Evolutionary conservation across 208 protist genomes (phyloP).

Genomic region (Crithidia acanthocephali): DNA sequence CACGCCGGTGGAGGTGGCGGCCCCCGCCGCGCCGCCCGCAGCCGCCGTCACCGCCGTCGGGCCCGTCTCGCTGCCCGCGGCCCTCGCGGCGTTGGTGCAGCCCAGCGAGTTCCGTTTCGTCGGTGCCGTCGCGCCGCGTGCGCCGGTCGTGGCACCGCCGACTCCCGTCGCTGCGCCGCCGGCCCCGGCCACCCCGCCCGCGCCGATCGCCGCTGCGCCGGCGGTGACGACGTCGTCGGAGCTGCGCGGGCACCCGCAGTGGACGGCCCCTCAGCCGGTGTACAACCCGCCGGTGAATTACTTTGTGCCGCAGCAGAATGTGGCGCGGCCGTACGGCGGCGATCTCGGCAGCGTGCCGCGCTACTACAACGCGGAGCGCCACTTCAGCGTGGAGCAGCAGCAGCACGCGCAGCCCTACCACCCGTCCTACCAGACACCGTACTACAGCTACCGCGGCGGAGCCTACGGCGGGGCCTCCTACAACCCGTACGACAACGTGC

Average conservation of each 20-base stretch:
- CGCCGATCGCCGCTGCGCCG: conserved; percentile 3
- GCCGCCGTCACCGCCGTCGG: conserved; percentile 28
- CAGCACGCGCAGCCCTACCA: conserved; percentile 37
- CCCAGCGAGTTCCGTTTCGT: conserved; percentile 29
- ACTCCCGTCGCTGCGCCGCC: conserved; percentile 1
- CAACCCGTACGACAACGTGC: conserved; percentile 25
- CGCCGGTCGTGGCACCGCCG: conserved; percentile 5
- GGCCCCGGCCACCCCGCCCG: conserved; percentile 9
- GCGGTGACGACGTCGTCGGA: conserved; percentile 31
- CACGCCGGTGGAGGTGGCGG: conserved; percentile 13
- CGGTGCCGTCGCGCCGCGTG: conserved; percentile 14
- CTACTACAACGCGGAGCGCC: conserved; percentile 42
- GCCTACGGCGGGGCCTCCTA: conserved; percentile 20
- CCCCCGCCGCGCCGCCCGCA: background rate
- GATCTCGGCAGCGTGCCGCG: conserved; percentile 37
- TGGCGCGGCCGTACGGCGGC: conserved; percentile 27
- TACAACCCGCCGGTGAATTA: conserved; percentile 24
- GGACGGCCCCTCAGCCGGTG: conserved; percentile 17
- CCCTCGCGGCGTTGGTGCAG: conserved; percentile 35
- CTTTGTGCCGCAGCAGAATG: conserved; percentile 14
- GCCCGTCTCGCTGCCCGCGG: conserved; percentile 52
- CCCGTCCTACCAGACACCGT: conserved; percentile 26
- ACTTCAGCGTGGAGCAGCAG: conserved; percentile 32
- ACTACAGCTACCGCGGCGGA: conserved; percentile 19
- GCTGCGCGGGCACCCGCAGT: conserved; percentile 14